Evolutionary conservation across 495 filamentous ascomycete genomes (phyloP), one percentile per base, ranked within the genome.

Genomic region (Podospora bellae-mahoneyi): DNA sequence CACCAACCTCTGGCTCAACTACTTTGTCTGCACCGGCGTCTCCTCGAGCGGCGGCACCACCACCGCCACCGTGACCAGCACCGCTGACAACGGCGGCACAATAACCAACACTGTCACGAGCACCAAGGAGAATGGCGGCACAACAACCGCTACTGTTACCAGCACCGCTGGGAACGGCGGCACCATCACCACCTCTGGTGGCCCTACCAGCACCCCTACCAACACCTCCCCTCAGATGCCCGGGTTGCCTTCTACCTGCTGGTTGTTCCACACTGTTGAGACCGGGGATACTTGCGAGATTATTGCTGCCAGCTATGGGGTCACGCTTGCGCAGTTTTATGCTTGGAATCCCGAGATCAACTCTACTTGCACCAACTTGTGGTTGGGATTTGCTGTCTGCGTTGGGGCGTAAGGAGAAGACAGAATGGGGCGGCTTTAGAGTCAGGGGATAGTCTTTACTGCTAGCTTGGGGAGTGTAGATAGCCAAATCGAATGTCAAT

Each of bases 11-110:
- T 58, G 55, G 23, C 55, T 58, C 55, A 18, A 20, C n/a, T 58
- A 58, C 18, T 58, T 15, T 58, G 55, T 58, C 55, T 58, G n/a
- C 55, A 58, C 55, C n/a, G 55, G 55, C 55, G 23, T 58, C 55
- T 26, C 55, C 23, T 15, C 16, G 55, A 15, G 7, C 30, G 30
- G 30, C 30, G 30, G 30, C 30, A 32, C 30, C 4, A 32, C 30
- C 7, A 5, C 7, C 5, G 7, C 7, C 30, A 32, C 30, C 30
- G 30, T 32, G 30, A 32, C 30, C 5, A 32, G 30, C 30, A 32
- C 30, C 30, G 30, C 30, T 7, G 30, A 7, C 4, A 32, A 32
- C 30, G 30, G 30, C 30, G 30, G 30, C 30, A 32, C 30, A 32
- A 32, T 4, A 7, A 7, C 23, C 23, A 23, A 7, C 30, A 32